Base-by-base conservation (phyloP, 164 flowering plant genomes). In the Magnolia officinalis region DNA sequence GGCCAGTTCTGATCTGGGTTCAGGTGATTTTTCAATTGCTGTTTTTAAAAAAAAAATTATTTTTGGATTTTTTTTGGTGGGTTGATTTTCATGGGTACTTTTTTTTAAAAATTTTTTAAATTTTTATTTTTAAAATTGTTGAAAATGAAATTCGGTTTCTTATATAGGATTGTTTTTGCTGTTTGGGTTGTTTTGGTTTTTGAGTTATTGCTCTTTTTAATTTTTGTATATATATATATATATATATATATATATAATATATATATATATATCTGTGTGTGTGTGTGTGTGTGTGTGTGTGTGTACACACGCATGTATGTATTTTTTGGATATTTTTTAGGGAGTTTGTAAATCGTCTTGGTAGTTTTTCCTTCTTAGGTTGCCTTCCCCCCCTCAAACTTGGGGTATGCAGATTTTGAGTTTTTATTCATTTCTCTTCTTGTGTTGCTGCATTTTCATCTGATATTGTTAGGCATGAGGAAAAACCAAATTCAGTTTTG, bases 1-100 rank as follows among this genome's bases (percentile, higher is more conserved):
- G 14, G 72, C 72, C 23, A 72, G 58, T 73, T 72, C 75, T 66
- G 79, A 77, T 67, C 75, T 77, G 75, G 79, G 79, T 52, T 77
- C 75, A 45, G 79, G 79, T 77, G 19, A 51, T 19, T 37, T 37
- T 37, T 37, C 45, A 5, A 37, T 37, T 37, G 6, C 45, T 37
- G 2, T 37, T 19, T 26, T 29, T 0, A 26, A n/a, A n/a, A n/a
- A n/a, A n/a, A n/a, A n/a, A n/a, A 37, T 68, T 21, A 21, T 66
- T 65, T 65, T 0, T 24, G 19, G 49, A 68, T 68, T 69, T 21
- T 6, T 31, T 52, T 14, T 23, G 26, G 20, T 65, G 65, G 9
- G 65, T 29, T 6, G 11, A n/a, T 29, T 71, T 74, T 37, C 45
- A 37, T 45, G 72, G 49, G n/a, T 74, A 16, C 8, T 71, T 24